Evolutionary conservation across 306 rosid species (phyloP), one percentile per base, ranked within the genome.

Genomic region (Quercus agrifolia): DNA sequence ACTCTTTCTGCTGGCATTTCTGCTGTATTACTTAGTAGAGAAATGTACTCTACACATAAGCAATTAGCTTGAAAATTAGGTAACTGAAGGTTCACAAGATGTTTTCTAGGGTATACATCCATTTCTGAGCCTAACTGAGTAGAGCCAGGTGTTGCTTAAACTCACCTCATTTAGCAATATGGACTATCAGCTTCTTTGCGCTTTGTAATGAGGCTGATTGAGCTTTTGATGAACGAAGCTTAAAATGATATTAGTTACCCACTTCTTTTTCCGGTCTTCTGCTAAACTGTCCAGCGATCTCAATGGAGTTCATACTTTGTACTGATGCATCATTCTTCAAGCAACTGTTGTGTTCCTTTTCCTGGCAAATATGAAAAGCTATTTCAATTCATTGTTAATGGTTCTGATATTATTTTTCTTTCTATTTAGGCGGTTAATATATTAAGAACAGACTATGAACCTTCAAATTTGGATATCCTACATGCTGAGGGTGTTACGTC

Each of bases 401-500:
- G 74, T 68, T 84, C 83, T 86, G 57, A 89, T 67, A 56, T 77
- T 38, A 62, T 17, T 64, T 38, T 70, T 76, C 27, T 62, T 23
- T 78, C 69, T 81, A 81, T 89, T 71, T 82, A 96, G 99, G 97
- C 88, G 67, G 88, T 93, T 82, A 88, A 90, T 81, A 91, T 96
- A 86, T 85, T 96, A 81, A 93, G 88, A 85, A 78, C 85, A 52
- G 99, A 93, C 67, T 93, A 93, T 80, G 97, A 96, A 81, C 98
- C 99, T 55, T 90, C 98, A 6, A 97, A 96, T 87, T 82, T 88
- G 61, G 99, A 96, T 82, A 93, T 96, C 74, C 93, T 96, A 28
- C 90, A 90, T 79, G 98, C 98, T 49, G 99, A 93, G 88, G 97
- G 99, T 75, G 96, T 91, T 78, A 96, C 95, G 84, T 89, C 99